These are phyloP conservation scores for Trichoderma pleuroti DNA, from an alignment of 2,329 filamentous ascomycete species.

Conservation along the genomic window DNA sequence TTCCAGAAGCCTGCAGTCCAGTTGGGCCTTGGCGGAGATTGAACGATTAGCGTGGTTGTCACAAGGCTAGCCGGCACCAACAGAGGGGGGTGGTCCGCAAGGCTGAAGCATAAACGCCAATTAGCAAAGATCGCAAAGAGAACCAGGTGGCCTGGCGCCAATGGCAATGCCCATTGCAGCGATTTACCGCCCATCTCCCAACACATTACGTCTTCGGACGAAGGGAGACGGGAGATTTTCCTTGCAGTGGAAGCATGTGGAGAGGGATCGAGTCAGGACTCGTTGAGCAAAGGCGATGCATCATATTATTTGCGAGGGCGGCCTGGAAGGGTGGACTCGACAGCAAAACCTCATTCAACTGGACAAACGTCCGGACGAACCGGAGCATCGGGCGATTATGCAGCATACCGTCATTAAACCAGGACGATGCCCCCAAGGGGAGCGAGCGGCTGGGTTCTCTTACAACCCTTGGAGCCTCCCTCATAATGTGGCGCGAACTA, in stretches of 20 bases:
- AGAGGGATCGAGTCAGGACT: conserved; percentile 6
- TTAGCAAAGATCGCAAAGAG: not conserved
- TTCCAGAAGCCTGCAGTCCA: conserved; percentile 11
- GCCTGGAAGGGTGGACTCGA: not conserved
- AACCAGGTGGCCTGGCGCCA: not conserved
- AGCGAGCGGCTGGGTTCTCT: not conserved
- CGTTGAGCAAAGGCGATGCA: conserved; percentile 1
- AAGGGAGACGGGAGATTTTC: conserved; percentile 1
- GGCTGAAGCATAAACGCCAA: conserved; percentile 2
- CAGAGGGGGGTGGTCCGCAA: conserved; percentile 2
- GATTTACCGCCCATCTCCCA: not conserved
- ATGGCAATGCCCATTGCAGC: not conserved
- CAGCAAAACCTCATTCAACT: not conserved
- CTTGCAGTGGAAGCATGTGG: conserved; percentile 1
- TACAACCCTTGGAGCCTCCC: not conserved
- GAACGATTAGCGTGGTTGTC: not conserved
- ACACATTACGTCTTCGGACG: not conserved
- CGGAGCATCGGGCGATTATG: conserved; percentile 2
- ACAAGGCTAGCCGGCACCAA: not conserved
- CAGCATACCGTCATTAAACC: not conserved
- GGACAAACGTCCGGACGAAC: not conserved
- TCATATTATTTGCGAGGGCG: not conserved
- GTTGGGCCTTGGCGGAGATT: not conserved
- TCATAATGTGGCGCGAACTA: conserved; percentile 12
- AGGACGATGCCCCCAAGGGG: not conserved